Conservation (phyloP, 176 grass and related monocot genomes). For the Saccharum spontaneum region DNA sequence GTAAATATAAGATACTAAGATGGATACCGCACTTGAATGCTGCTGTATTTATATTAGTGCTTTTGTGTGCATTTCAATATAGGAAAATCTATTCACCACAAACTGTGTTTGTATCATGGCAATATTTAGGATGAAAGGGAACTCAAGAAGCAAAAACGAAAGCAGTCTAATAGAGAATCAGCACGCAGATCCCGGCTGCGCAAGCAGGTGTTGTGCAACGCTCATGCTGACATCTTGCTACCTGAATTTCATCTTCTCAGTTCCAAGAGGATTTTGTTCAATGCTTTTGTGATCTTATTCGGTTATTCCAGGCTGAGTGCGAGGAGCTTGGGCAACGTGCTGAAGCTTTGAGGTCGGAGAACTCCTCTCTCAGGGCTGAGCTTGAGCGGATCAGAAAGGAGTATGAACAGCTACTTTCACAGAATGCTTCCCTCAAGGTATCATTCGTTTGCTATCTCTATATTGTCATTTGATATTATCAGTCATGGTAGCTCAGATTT, state of each 20-base stretch:
- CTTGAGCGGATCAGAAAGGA: constrained; percentile 78
- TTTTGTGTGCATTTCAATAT: neutral
- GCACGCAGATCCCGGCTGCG: constrained; percentile 85
- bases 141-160: constrained; percentile 87
- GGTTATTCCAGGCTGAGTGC: constrained; percentile 69
- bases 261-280: neutral
- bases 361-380: constrained; percentile 74
- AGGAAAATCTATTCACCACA: neutral
- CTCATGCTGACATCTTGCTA: neutral
- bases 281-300: neutral
- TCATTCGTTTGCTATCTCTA: neutral
- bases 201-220: constrained; percentile 69
- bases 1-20: constrained; percentile 1
- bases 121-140: constrained; percentile 89
- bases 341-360: constrained; percentile 74
- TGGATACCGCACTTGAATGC: neutral
- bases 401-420: constrained; percentile 64
- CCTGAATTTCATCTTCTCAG: neutral
- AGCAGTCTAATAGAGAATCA: constrained; percentile 96
- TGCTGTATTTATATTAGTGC: neutral
- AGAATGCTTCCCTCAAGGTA: constrained; percentile 95
- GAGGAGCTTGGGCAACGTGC: constrained; percentile 83
- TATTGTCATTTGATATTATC: neutral
- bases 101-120: constrained; percentile 17
- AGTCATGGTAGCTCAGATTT: neutral